Conservation (phyloP, 2,329 filamentous ascomycete species). For the Ophiostoma tasmaniense region DNA sequence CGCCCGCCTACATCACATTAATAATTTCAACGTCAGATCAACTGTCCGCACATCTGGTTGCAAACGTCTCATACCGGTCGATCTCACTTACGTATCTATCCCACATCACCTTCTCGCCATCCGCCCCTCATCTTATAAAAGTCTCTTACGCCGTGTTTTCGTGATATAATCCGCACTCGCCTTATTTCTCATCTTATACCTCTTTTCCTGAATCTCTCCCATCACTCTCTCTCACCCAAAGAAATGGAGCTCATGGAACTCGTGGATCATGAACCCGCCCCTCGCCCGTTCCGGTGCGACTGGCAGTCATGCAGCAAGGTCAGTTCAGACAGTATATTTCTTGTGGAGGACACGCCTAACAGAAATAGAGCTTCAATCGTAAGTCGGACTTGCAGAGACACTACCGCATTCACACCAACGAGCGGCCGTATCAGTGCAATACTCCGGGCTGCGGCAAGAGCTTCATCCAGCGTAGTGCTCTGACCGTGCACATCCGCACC, state of each 20-base stretch:
- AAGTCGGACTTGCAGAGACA: conserved; percentile 64
- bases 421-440: conserved; percentile 56
- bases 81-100: background rate
- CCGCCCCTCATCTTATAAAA: background rate
- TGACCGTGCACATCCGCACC: conserved; percentile 62
- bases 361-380: conserved; percentile 56
- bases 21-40: background rate
- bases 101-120: background rate
- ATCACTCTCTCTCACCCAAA: conserved; percentile 18
- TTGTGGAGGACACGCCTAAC: background rate
- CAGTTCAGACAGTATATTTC: conserved; percentile 20
- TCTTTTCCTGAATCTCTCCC: background rate
- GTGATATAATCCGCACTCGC: background rate
- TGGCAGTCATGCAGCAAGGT: conserved; percentile 57
- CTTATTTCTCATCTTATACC: background rate
- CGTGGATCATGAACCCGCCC: conserved; percentile 54
- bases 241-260: conserved; percentile 57
- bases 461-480: conserved; percentile 62
- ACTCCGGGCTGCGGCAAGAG: conserved; percentile 56
- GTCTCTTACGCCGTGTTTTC: background rate
- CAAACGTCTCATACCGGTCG: background rate
- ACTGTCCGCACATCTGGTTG: background rate
- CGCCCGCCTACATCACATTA: background rate
- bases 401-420: conserved; percentile 64
- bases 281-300: conserved; percentile 56